phyloP scores from a whole-genome alignment of 345 rosid genomes.

The Corchorus olitorius region DNA sequence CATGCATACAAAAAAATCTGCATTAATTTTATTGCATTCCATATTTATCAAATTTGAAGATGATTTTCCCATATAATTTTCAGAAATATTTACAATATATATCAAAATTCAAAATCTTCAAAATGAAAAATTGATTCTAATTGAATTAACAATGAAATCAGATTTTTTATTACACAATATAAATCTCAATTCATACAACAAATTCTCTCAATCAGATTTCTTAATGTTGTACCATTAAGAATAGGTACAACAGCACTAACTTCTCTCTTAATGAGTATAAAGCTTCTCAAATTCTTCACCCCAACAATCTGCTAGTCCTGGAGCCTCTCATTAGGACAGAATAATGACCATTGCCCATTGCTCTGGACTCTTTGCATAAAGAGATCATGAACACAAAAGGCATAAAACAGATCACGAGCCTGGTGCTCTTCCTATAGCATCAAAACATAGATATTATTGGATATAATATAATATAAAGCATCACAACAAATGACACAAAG shows the following conservation, averaged over 20 bases:
- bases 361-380: constrained; percentile 88
- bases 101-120: no score
- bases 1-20: no score
- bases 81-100: no score
- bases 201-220: no score
- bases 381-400: constrained; percentile 91
- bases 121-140: no score
- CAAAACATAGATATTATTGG: not conserved
- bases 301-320: constrained; percentile 89
- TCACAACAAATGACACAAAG: not conserved
- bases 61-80: no score
- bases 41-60: no score
- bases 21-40: no score
- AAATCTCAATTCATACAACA: no score
- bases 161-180: no score
- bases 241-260: constrained; percentile 29
- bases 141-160: no score
- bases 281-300: constrained; percentile 74
- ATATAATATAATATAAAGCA: not conserved
- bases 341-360: constrained; percentile 76
- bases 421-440: constrained; percentile 73
- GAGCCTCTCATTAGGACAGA: constrained; percentile 90
- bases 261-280: constrained; percentile 60
- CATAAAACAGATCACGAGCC: constrained; percentile 82
- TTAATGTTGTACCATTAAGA: no score